Evolutionary conservation across 2,329 filamentous ascomycete genomes (phyloP).

Genomic region (Pestalotiopsis sp.): DNA sequence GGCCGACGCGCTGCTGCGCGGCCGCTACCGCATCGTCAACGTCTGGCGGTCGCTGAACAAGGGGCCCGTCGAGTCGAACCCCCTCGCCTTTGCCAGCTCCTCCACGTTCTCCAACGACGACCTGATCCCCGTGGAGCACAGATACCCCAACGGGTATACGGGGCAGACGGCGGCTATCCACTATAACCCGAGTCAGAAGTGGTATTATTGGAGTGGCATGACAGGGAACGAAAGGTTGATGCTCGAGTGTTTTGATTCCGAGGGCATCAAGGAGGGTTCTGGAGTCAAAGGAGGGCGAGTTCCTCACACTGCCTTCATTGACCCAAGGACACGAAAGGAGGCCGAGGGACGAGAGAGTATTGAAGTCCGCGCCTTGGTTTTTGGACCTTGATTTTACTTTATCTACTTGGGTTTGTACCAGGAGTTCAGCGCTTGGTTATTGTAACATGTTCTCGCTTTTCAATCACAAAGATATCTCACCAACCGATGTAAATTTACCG

Average conservation of each 20-base stretch:
- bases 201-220: slow-evolving; percentile 84
- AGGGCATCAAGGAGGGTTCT: slow-evolving; percentile 51
- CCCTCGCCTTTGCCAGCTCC: slow-evolving; percentile 71
- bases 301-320: slow-evolving; percentile 79
- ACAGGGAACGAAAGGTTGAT: slow-evolving; percentile 71
- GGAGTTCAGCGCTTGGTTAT: background rate
- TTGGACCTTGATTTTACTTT: slow-evolving; percentile 56
- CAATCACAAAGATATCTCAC: background rate
- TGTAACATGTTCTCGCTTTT: background rate
- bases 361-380: slow-evolving; percentile 84
- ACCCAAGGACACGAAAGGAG: slow-evolving; percentile 70
- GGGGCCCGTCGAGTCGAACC: slow-evolving; percentile 65
- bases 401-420: background rate
- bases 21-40: slow-evolving; percentile 82
- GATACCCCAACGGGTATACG: slow-evolving; percentile 67
- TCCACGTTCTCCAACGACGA: slow-evolving; percentile 63
- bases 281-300: slow-evolving; percentile 56
- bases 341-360: slow-evolving; percentile 83
- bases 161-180: slow-evolving; percentile 76
- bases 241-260: slow-evolving; percentile 78
- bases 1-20: slow-evolving; percentile 65
- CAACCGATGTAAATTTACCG: background rate
- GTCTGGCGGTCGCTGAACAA: slow-evolving; percentile 74
- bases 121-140: slow-evolving; percentile 72
- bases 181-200: slow-evolving; percentile 65